phyloP scores from a whole-genome alignment of 257 asterid species.

The Solanum etuberosum region DNA sequence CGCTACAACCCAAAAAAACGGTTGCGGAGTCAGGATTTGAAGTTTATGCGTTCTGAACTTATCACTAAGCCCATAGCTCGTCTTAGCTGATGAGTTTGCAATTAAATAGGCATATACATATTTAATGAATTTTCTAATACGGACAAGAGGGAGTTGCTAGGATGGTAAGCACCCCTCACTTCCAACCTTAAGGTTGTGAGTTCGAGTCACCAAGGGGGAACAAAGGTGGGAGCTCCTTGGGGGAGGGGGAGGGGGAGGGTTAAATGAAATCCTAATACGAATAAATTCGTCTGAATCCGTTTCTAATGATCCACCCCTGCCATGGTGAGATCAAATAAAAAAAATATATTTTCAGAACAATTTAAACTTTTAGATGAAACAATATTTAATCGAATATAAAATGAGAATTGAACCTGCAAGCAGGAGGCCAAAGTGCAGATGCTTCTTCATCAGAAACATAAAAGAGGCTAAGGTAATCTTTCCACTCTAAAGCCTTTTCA shows the following conservation, averaged over 20 bases:
- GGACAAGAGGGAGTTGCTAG: neutral
- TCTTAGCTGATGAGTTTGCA: neutral
- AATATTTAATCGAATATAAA: neutral
- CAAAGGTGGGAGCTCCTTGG: neutral
- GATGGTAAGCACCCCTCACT: neutral
- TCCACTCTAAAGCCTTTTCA: constrained; percentile 46
- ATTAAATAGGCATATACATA: neutral
- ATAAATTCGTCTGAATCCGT: neutral
- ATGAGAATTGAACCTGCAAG: neutral
- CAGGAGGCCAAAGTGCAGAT: neutral
- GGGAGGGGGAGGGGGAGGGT: neutral
- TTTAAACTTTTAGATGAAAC: neutral
- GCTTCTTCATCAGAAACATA: constrained; percentile 14
- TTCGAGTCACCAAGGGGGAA: neutral
- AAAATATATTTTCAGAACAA: neutral
- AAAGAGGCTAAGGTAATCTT: constrained; percentile 36
- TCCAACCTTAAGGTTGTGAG: neutral
- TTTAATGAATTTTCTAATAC: neutral
- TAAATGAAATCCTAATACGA: neutral
- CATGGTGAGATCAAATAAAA: neutral
- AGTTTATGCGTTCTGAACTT: neutral
- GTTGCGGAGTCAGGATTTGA: neutral
- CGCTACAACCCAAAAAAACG: neutral
- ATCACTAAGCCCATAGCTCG: neutral
- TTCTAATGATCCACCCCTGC: neutral